Base-by-base conservation (phyloP, 202 grass and related monocot genomes). In the Setaria viridis region DNA sequence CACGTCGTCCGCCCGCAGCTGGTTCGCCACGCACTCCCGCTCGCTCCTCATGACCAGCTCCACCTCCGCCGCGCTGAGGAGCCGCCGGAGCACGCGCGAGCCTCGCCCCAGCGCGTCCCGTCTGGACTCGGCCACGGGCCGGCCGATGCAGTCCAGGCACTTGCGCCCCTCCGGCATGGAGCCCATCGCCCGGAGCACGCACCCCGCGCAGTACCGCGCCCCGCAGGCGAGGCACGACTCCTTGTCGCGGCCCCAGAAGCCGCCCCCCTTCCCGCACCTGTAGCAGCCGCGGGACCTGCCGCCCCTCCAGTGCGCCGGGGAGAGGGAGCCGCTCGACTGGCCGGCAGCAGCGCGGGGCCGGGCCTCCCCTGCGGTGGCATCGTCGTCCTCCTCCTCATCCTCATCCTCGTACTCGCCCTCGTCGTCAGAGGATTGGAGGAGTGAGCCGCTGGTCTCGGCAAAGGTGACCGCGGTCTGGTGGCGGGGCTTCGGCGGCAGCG, bases 141-240 rank as follows among this genome's bases (percentile, higher is more conserved):
- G 62, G 4, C 92, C 90, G 10, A 99, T 97, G 88, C 97, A 99
- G 20, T 60, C 33, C 11, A 93, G 66, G 65, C 94, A 99, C 79
- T 99, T 97, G 64, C 97, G 86, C 0, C 97, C 94, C 83, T 99
- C 94, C 7, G 90, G 97, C 97, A 99, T 99, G 82, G 97, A 99
- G 7, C 97, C 92, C 97, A 99, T 99, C 32, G 87, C 88, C 30
- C 78, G 67, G 70, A 99, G 77, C 34, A 99, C 79, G 63, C 97
- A 99, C 0, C 76, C 74, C 6, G 68, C 30, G 54, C 97, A 99
- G 89, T 97, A 99, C 20, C 90, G 90, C 21, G 92, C 93, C 6
- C 83, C 90, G 64, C 97, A 99, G 45, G 85, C 88, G 53, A 99
- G 86, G 71, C 97, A 99, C 1, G 90, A 46, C 45, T 93, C 97